A percentile compares a stretch with the other conserved stretches of the same genome.
These are phyloP conservation scores for Pleurotus cornucopiae DNA, from an alignment of 768 basidiomycete species.

Conservation along the genomic window DNA sequence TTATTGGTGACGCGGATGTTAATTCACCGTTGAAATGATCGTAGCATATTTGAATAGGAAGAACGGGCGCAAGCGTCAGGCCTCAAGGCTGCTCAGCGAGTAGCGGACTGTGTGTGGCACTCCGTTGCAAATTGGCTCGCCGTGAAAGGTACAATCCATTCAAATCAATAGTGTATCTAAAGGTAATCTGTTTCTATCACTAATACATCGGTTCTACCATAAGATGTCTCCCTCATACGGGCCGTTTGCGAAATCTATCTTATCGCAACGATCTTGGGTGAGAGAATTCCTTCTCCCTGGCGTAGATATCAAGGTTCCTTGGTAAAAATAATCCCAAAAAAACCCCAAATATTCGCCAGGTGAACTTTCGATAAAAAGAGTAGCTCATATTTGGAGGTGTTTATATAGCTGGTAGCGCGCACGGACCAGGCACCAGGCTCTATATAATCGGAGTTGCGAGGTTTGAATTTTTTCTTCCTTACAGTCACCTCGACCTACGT, in stretches of 20 bases:
- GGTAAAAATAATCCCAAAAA: constrained; percentile 27
- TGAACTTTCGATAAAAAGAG: constrained; percentile 58
- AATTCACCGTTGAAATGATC: too few species aligned
- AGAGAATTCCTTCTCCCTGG: constrained; percentile 56
- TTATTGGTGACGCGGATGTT: too few species aligned
- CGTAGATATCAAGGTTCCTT: constrained; percentile 51
- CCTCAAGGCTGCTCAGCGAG: too few species aligned
- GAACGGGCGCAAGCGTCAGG: too few species aligned
- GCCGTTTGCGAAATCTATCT: constrained; percentile 46
- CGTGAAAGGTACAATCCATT: too few species aligned
- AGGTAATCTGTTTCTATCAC: too few species aligned
- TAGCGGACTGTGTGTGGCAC: too few species aligned
- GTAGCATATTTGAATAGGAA: too few species aligned
- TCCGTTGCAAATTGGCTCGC: too few species aligned
- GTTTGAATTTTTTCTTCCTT: constrained; percentile 5
- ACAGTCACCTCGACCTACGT: constrained; percentile 26
- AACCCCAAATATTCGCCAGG: constrained; percentile 77
- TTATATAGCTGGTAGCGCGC: constrained; percentile 29
- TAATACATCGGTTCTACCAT: too few species aligned
- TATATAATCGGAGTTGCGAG: constrained; percentile 20
- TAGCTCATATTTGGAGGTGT: not conserved
- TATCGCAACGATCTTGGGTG: constrained; percentile 67
- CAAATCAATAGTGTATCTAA: too few species aligned
- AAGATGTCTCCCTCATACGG: constrained; percentile 57
- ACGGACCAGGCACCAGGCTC: constrained; percentile 40